Evolutionary conservation across 176 grass and related monocot species (phyloP).

Genomic region (Musa itinerans): DNA sequence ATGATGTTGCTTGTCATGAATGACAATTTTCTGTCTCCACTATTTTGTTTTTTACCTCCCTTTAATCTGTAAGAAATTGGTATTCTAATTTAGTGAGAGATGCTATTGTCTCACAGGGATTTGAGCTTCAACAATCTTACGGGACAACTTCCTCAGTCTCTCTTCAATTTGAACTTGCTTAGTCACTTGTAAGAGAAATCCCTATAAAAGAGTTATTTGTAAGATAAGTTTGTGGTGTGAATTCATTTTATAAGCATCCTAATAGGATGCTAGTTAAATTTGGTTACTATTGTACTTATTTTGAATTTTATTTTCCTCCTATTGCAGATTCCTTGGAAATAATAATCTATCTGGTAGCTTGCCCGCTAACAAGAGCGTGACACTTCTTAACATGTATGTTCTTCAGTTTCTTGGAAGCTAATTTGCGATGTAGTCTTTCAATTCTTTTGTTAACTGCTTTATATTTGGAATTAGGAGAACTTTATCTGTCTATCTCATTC

Average conservation of each 20-base stretch:
- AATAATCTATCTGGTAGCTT: slow-evolving; percentile 75
- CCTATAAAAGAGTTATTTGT: slow-evolving; percentile 23
- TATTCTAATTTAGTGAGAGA: too few relatives aligned
- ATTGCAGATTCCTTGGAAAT: slow-evolving; percentile 76
- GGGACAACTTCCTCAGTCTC: slow-evolving; percentile 48
- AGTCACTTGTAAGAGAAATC: too few relatives aligned
- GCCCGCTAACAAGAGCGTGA: slow-evolving; percentile 36
- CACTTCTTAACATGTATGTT: slow-evolving; percentile 48
- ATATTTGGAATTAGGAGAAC: background rate
- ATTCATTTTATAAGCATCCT: background rate
- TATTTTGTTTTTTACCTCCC: too few relatives aligned
- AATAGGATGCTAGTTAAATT: too few relatives aligned
- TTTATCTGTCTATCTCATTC: background rate
- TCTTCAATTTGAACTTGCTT: slow-evolving; percentile 43
- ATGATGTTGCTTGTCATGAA: background rate
- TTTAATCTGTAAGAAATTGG: too few relatives aligned
- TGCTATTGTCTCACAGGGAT: slow-evolving; percentile 34
- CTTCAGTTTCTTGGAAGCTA: background rate
- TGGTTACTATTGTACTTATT: too few relatives aligned
- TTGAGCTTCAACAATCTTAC: slow-evolving; percentile 90
- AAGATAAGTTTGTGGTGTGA: slow-evolving; percentile 1
- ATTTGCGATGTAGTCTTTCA: too few relatives aligned
- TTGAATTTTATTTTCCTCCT: background rate
- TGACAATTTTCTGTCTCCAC: too few relatives aligned
- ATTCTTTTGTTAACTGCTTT: background rate